Evolutionary conservation across 2,329 filamentous ascomycete species (phyloP).

Genomic region (Monosporascus sp.): DNA sequence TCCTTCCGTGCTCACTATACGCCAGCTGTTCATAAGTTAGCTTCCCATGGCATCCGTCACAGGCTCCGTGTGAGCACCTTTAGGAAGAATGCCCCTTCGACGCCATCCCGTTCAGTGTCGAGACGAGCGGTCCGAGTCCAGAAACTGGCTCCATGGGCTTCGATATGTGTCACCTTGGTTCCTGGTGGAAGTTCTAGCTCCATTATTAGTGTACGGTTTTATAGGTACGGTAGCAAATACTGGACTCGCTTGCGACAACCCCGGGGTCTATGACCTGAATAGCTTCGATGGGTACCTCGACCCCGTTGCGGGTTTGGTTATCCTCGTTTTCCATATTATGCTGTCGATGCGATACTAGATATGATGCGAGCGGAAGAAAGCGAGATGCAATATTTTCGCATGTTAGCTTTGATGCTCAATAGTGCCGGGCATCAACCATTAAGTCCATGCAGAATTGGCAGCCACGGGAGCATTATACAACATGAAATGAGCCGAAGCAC

Average conservation of each 20-base stretch:
- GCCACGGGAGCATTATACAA: too few species aligned
- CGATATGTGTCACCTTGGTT: conserved; percentile 3
- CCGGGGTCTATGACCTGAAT: conserved; percentile 6
- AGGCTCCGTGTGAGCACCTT: conserved; percentile 7
- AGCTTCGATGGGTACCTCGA: conserved; percentile 6
- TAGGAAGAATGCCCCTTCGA: conserved; percentile 7
- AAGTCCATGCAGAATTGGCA: too few species aligned
- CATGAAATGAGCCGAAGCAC: too few species aligned
- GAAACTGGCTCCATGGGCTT: conserved; percentile 11
- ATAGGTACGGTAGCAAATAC: not conserved
- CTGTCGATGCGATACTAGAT: not conserved
- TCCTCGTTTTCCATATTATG: not conserved
- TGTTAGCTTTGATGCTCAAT: too few species aligned
- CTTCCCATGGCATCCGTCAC: not conserved
- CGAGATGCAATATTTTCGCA: too few species aligned
- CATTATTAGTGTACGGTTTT: not conserved
- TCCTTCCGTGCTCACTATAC: conserved; percentile 5
- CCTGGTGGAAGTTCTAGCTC: conserved; percentile 7
- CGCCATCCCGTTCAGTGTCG: conserved; percentile 3
- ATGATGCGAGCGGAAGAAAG: too few species aligned
- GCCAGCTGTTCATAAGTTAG: conserved; percentile 5
- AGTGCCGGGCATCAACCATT: too few species aligned
- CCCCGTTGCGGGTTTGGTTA: not conserved
- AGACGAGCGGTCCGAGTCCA: conserved; percentile 18
- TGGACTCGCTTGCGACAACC: conserved; percentile 5